phyloP scores from a whole-genome alignment of 257 asterid species.

The Thymus quinquecostatus region DNA sequence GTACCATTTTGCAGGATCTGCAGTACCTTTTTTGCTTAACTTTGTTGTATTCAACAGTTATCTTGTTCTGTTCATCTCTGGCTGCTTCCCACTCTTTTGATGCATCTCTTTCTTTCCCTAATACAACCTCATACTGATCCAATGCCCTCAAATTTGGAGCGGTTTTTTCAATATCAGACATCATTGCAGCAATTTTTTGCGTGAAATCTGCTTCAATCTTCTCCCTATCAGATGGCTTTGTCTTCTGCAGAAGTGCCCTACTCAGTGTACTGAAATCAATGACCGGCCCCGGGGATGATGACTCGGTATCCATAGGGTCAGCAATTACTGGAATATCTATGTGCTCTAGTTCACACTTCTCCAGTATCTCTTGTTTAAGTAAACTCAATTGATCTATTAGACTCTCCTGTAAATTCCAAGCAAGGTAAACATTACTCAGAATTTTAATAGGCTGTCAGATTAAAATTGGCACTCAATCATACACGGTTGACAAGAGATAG shows the following conservation, averaged over 20 bases:
- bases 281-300: slow-evolving; percentile 52
- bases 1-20: neutral
- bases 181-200: slow-evolving; percentile 64
- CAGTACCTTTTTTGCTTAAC: slow-evolving; percentile 74
- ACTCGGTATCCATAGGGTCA: slow-evolving; percentile 84
- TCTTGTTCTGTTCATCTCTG: slow-evolving; percentile 78
- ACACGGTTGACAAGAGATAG: slow-evolving; percentile 5
- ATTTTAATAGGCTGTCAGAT: slow-evolving; percentile 16
- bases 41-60: slow-evolving; percentile 69
- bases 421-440: slow-evolving; percentile 12
- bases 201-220: slow-evolving; percentile 87
- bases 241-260: slow-evolving; percentile 73
- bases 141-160: slow-evolving; percentile 95
- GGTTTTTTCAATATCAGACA: slow-evolving; percentile 85
- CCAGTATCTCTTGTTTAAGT: slow-evolving; percentile 82
- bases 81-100: slow-evolving; percentile 89
- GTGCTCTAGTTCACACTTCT: slow-evolving; percentile 85
- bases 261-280: slow-evolving; percentile 78
- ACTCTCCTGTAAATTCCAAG: slow-evolving; percentile 65
- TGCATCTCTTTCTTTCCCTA: slow-evolving; percentile 78
- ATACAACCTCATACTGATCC: slow-evolving; percentile 85
- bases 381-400: slow-evolving; percentile 78
- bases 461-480: slow-evolving; percentile 20
- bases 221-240: slow-evolving; percentile 77
- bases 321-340: slow-evolving; percentile 70